Conservation (phyloP, 1,139 yeast genomes). For the Lodderomyces beijingensis region DNA sequence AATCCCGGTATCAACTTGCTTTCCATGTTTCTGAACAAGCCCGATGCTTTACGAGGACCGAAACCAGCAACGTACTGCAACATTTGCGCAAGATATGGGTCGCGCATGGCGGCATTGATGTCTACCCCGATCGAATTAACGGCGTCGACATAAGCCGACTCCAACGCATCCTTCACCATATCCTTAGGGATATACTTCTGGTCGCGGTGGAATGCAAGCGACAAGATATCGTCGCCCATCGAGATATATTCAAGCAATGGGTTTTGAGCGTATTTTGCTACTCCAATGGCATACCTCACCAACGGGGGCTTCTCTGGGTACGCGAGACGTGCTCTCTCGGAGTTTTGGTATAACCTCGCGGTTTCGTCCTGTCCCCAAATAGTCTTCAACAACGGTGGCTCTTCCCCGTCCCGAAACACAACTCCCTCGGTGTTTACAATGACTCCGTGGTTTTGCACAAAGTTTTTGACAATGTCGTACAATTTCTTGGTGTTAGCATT, state of each 20-base stretch:
- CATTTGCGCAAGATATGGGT: constrained; percentile 63
- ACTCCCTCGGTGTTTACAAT: constrained; percentile 50
- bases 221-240: constrained; percentile 66
- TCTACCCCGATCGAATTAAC: constrained; percentile 92
- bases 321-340: constrained; percentile 70
- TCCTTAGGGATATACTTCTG: constrained; percentile 72
- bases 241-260: constrained; percentile 88
- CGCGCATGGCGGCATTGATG: constrained; percentile 82
- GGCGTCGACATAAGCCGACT: constrained; percentile 82
- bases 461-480: constrained; percentile 51
- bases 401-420: constrained; percentile 20
- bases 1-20: constrained; percentile 62
- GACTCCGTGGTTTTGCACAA: constrained; percentile 55
- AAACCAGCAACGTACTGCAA: constrained; percentile 83
- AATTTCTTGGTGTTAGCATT: constrained; percentile 69
- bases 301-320: constrained; percentile 84
- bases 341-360: constrained; percentile 81
- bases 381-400: constrained; percentile 49
- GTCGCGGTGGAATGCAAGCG: constrained; percentile 69
- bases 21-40: constrained; percentile 77
- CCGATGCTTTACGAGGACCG: constrained; percentile 93
- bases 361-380: constrained; percentile 93
- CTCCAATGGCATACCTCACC: constrained; percentile 81
- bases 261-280: constrained; percentile 87
- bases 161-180: constrained; percentile 60